A percentile compares a stretch with the other conserved stretches of the same genome.
Conservation (phyloP, 108 stramenopile genomes). For the Cyclotella cryptica region DNA sequence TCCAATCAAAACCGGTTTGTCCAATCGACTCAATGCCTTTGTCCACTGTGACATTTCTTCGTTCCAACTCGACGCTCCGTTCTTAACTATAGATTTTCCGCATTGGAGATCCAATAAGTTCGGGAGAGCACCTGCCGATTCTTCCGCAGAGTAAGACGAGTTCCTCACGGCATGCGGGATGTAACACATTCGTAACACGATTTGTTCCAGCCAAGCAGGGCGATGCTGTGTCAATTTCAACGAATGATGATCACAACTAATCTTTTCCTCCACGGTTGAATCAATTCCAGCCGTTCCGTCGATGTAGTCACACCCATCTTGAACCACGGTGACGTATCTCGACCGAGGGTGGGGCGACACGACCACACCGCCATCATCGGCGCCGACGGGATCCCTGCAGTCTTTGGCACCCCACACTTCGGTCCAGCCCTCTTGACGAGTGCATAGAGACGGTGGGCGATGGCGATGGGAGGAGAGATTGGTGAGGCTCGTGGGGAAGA, state of each 20-base stretch:
- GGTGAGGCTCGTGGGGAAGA: conserved; percentile 31
- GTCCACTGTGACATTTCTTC: background rate
- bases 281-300: background rate
- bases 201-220: conserved; percentile 73
- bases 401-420: conserved; percentile 68
- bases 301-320: conserved; percentile 39
- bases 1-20: conserved; percentile 58
- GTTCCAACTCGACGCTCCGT: background rate
- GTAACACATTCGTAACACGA: conserved; percentile 63
- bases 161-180: conserved; percentile 69
- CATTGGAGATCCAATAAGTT: conserved; percentile 48
- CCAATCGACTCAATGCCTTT: background rate
- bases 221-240: conserved; percentile 66
- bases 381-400: background rate
- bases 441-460: conserved; percentile 30
- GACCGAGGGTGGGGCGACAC: background rate
- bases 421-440: conserved; percentile 74
- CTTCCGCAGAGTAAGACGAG: conserved; percentile 55
- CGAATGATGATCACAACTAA: conserved; percentile 35
- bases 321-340: conserved; percentile 22
- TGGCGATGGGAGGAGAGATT: conserved; percentile 43
- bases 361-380: background rate
- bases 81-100: background rate
- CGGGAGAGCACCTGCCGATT: conserved; percentile 72
- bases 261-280: background rate